Evolutionary conservation across 208 protist species (phyloP).

Genomic region (Trypanosoma conorhini): DNA sequence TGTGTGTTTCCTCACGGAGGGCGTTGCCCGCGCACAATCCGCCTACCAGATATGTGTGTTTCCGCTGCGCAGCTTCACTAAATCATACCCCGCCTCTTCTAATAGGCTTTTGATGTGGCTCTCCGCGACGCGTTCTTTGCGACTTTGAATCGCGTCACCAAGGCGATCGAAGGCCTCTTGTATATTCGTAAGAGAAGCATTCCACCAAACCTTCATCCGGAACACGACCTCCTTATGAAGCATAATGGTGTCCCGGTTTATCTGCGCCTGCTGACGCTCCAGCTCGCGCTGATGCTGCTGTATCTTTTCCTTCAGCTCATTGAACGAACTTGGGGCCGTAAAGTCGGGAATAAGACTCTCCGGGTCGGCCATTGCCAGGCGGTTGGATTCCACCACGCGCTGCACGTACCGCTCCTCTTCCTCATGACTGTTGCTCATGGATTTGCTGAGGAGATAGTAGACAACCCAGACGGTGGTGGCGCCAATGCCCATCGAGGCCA

Average conservation of each 20-base stretch:
- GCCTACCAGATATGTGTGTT: constrained; percentile 26
- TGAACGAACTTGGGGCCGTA: constrained; percentile 71
- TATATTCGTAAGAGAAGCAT: constrained; percentile 68
- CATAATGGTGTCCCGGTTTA: constrained; percentile 42
- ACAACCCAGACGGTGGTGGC: constrained; percentile 47
- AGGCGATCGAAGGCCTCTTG: constrained; percentile 56
- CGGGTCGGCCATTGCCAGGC: constrained; percentile 43
- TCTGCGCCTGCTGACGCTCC: constrained; percentile 39
- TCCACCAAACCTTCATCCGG: constrained; percentile 87
- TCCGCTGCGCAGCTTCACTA: constrained; percentile 49
- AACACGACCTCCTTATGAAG: constrained; percentile 78
- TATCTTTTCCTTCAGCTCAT: constrained; percentile 74
- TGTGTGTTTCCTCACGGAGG: neutral
- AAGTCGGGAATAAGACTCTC: constrained; percentile 57
- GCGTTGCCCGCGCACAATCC: constrained; percentile 3
- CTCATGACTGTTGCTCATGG: constrained; percentile 54
- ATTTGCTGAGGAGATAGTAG: constrained; percentile 78
- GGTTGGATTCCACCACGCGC: constrained; percentile 47
- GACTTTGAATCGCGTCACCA: constrained; percentile 30
- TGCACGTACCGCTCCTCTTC: constrained; percentile 46
- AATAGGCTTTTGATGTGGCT: constrained; percentile 54
- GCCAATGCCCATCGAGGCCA: constrained; percentile 65
- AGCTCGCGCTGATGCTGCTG: constrained; percentile 51
- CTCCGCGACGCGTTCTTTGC: constrained; percentile 41
- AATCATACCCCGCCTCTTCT: constrained; percentile 54